Conservation (phyloP, 306 rosid species). For the Clitoria ternatea region DNA sequence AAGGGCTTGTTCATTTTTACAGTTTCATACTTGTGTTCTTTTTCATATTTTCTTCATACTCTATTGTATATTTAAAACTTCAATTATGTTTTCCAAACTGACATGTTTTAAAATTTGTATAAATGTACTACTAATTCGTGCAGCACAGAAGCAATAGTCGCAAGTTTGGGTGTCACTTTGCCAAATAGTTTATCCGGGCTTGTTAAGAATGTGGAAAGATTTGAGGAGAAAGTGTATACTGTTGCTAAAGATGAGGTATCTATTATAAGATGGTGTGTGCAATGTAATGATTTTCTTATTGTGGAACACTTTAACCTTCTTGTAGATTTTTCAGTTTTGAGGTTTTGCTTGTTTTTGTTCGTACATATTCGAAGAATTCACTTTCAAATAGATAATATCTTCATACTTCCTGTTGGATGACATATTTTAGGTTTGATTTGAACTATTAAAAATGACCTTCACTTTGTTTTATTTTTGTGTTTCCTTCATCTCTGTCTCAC, state of each 20-base stretch:
- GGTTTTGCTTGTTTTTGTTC: not conserved
- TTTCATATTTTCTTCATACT: not conserved
- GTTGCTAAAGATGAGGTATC: conserved; percentile 28
- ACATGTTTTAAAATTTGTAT: not conserved
- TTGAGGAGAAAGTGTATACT: not conserved
- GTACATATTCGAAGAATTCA: not conserved
- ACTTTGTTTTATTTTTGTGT: not conserved
- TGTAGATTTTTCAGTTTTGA: not conserved
- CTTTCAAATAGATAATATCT: not conserved
- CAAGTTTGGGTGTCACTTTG: not conserved
- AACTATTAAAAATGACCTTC: not conserved
- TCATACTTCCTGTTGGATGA: not conserved
- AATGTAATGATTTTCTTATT: not conserved
- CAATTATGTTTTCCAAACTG: not conserved
- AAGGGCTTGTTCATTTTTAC: not conserved
- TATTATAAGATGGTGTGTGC: not conserved
- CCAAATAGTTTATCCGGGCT: not conserved
- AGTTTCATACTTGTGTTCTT: too few species aligned
- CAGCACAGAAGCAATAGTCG: not conserved
- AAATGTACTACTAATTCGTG: conserved; percentile 9
- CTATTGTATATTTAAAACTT: not conserved
- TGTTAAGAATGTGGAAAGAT: not conserved
- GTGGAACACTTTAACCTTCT: not conserved
- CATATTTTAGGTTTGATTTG: not conserved
- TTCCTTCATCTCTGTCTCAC: not conserved